Conservation (phyloP, 2,329 filamentous ascomycete genomes). For the Xylariales sp. region DNA sequence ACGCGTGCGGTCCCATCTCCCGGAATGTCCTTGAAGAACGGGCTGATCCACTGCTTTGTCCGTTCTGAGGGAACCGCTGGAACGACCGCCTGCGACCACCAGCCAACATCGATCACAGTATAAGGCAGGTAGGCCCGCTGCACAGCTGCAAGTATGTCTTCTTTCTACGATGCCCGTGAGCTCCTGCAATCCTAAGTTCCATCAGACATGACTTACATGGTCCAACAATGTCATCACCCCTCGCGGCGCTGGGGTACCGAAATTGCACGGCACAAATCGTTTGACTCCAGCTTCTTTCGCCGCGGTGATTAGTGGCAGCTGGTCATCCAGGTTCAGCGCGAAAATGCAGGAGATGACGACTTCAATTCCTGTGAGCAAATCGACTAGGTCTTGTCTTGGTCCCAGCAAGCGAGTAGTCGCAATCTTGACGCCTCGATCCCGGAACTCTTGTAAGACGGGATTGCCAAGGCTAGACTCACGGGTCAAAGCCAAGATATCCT, state of each 20-base stretch:
- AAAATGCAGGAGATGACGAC: slow-evolving; percentile 39
- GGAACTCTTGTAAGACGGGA: neutral
- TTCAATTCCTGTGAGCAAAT: slow-evolving; percentile 21
- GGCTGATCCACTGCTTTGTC: neutral
- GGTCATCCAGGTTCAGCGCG: slow-evolving; percentile 29
- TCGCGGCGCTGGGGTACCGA: slow-evolving; percentile 39
- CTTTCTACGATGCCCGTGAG: slow-evolving; percentile 10
- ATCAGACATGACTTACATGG: neutral
- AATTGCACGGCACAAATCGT: slow-evolving; percentile 48
- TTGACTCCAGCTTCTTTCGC: slow-evolving; percentile 44
- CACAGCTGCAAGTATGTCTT: slow-evolving; percentile 15
- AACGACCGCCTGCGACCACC: slow-evolving; percentile 14
- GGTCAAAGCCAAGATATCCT: neutral
- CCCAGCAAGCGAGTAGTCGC: neutral
- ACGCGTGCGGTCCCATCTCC: slow-evolving; percentile 38
- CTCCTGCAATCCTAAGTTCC: too few species aligned
- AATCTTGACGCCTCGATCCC: slow-evolving; percentile 2
- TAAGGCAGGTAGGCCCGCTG: slow-evolving; percentile 16
- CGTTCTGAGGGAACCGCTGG: slow-evolving; percentile 5
- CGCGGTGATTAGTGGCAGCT: slow-evolving; percentile 42
- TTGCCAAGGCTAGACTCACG: slow-evolving; percentile 1
- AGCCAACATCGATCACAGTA: slow-evolving; percentile 19
- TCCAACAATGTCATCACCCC: slow-evolving; percentile 25
- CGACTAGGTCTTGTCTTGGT: neutral
- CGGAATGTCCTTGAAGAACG: slow-evolving; percentile 21